Conservation (phyloP, 345 rosid genomes). For the Fremontodendron californicum region DNA sequence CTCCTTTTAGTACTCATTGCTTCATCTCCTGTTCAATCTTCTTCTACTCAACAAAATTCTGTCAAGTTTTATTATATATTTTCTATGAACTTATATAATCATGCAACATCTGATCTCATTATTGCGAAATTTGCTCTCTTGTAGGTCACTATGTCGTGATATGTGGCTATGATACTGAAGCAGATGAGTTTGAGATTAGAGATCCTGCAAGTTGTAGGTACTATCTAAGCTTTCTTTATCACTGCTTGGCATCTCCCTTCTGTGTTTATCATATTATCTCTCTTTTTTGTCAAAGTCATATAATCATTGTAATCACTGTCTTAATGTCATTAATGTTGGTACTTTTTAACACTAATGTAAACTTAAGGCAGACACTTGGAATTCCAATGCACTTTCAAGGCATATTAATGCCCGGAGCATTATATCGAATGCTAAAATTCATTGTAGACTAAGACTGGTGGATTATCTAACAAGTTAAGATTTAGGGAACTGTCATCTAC, state of each 20-base stretch:
- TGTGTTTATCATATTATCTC: neutral
- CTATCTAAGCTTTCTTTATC: slow-evolving; percentile 1
- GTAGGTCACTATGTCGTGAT: slow-evolving; percentile 89
- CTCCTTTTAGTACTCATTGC: neutral
- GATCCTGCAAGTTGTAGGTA: slow-evolving; percentile 96
- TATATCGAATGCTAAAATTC: neutral
- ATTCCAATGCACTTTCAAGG: neutral
- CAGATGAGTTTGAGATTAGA: slow-evolving; percentile 91
- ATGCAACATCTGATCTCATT: neutral
- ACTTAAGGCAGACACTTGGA: neutral
- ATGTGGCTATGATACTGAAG: slow-evolving; percentile 72
- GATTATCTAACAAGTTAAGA: neutral
- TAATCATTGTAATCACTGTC: neutral
- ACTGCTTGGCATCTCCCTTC: neutral
- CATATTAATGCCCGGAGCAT: neutral
- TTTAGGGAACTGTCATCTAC: neutral
- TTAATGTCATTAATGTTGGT: neutral
- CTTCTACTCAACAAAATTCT: too few relatives aligned
- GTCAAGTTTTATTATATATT: neutral
- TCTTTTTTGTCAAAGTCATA: neutral
- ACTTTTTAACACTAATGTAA: neutral
- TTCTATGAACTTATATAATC: neutral
- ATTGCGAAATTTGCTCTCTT: slow-evolving; percentile 6
- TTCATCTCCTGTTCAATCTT: neutral
- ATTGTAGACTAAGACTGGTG: neutral